These are phyloP conservation scores for Cladosporium austrohemisphaericum DNA, from an alignment of 2,329 filamentous ascomycete genomes.

Conservation along the genomic window DNA sequence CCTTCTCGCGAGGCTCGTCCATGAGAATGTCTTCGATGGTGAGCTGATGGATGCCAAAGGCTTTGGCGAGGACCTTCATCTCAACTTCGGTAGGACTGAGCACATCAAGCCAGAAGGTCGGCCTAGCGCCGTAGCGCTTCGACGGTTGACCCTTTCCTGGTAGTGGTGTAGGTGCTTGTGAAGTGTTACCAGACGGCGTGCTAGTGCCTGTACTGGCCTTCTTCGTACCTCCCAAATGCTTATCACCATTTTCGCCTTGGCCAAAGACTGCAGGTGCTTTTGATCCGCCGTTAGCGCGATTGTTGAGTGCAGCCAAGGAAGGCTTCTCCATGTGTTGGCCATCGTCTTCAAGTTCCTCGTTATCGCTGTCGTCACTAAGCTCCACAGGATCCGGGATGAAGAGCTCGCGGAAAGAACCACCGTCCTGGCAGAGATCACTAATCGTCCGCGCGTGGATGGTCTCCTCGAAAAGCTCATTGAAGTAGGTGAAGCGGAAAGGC, in stretches of 20 bases:
- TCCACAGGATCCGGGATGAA: slow-evolving; percentile 84
- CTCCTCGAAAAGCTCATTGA: slow-evolving; percentile 93
- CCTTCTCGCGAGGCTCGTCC: slow-evolving; percentile 95
- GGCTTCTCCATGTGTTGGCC: slow-evolving; percentile 34
- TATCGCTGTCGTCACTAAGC: slow-evolving; percentile 63
- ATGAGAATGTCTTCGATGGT: slow-evolving; percentile 97
- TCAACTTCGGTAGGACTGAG: slow-evolving; percentile 86
- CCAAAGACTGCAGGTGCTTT: neutral
- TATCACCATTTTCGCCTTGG: neutral
- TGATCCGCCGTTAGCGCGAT: slow-evolving; percentile 6
- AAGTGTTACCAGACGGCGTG: slow-evolving; percentile 52
- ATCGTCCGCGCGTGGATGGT: slow-evolving; percentile 96
- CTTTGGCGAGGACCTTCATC: slow-evolving; percentile 88
- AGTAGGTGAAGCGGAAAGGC: slow-evolving; percentile 95
- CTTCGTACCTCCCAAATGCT: slow-evolving; percentile 33
- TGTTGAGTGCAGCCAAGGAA: slow-evolving; percentile 25
- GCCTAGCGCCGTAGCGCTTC: slow-evolving; percentile 66
- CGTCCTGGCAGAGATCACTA: slow-evolving; percentile 83
- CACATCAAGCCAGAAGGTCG: slow-evolving; percentile 96
- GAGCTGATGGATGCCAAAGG: slow-evolving; percentile 92
- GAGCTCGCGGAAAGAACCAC: slow-evolving; percentile 76
- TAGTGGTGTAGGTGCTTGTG: slow-evolving; percentile 24
- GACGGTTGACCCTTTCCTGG: slow-evolving; percentile 23
- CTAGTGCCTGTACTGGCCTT: slow-evolving; percentile 42
- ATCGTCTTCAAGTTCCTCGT: slow-evolving; percentile 54